phyloP scores from a whole-genome alignment of 768 basidiomycete species.

The Coprinopsis cinerea region DNA sequence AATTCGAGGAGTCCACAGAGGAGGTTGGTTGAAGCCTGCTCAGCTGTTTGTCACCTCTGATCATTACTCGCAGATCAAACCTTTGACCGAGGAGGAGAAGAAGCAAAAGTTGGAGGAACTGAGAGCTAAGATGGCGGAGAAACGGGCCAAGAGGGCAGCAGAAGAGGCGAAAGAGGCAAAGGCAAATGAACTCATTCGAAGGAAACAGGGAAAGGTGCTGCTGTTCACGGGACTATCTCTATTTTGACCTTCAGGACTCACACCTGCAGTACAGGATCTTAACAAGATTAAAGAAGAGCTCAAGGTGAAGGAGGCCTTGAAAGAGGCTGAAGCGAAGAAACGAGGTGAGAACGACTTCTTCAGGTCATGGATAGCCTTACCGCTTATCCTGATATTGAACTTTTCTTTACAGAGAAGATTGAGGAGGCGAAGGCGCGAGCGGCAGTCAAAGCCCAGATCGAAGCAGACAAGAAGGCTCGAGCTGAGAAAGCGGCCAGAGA shows the following conservation, averaged over 20 bases:
- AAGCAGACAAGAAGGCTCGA: constrained; percentile 74
- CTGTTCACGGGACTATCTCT: background rate
- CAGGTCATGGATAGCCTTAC: no score
- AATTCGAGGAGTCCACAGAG: constrained; percentile 93
- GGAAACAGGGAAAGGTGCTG: constrained; percentile 78
- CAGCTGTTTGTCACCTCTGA: background rate
- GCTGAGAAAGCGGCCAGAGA: constrained; percentile 86
- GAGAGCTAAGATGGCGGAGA: constrained; percentile 71
- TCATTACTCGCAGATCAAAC: constrained; percentile 60
- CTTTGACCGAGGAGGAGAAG: constrained; percentile 93
- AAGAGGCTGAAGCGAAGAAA: constrained; percentile 79
- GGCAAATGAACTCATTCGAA: constrained; percentile 70
- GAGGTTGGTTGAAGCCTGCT: constrained; percentile 46
- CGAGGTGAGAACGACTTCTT: constrained; percentile 48
- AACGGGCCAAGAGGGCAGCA: constrained; percentile 65
- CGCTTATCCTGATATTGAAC: no score
- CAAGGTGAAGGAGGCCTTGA: constrained; percentile 69
- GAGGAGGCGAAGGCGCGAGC: constrained; percentile 83
- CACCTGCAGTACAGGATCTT: constrained; percentile 61
- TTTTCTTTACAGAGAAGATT: constrained; percentile 62
- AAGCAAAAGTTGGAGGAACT: constrained; percentile 75
- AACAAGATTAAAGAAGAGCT: constrained; percentile 69
- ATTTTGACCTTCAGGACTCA: background rate
- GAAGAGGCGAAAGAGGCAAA: constrained; percentile 70
- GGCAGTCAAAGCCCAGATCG: constrained; percentile 89